phyloP scores from a whole-genome alignment of 1,139 yeast species.

The Saccharomyces pastorianus region DNA sequence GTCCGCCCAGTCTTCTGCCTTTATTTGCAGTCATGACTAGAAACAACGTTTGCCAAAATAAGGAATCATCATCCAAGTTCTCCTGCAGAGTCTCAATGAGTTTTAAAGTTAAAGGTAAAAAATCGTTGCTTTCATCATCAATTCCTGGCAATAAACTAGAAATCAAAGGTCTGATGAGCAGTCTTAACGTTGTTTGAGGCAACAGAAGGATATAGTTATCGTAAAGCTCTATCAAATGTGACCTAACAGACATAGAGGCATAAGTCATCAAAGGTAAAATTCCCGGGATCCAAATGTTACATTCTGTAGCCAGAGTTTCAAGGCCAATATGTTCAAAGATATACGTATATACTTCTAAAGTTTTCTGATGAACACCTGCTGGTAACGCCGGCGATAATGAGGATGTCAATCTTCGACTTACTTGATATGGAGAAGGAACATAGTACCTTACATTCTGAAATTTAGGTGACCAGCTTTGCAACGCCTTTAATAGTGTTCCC shows the following conservation, averaged over 20 bases:
- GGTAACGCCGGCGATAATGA: constrained; percentile 79
- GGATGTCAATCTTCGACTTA: constrained; percentile 30
- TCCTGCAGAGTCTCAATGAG: constrained; percentile 53
- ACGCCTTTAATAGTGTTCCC: constrained; percentile 65
- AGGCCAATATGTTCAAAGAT: constrained; percentile 57
- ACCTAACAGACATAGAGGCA: constrained; percentile 83
- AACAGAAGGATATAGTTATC: constrained; percentile 48
- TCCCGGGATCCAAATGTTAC: constrained; percentile 82
- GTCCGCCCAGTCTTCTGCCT: constrained; percentile 75
- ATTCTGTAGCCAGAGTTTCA: constrained; percentile 43
- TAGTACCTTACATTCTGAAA: constrained; percentile 42
- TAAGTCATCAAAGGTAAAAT: constrained; percentile 75
- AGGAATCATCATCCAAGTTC: constrained; percentile 57
- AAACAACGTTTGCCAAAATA: constrained; percentile 82
- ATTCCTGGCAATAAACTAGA: constrained; percentile 76
- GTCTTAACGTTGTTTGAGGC: constrained; percentile 41
- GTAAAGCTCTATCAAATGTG: constrained; percentile 57
- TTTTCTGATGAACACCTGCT: constrained; percentile 89
- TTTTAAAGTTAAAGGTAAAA: constrained; percentile 51
- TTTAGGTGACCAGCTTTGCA: constrained; percentile 53
- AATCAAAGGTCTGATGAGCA: constrained; percentile 59
- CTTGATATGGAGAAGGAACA: constrained; percentile 37
- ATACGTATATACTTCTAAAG: constrained; percentile 65
- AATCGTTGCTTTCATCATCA: constrained; percentile 86
- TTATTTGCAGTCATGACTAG: constrained; percentile 67